Base-by-base conservation (phyloP, 2,329 filamentous ascomycete species). In the Aspergillus ochraceus region DNA sequence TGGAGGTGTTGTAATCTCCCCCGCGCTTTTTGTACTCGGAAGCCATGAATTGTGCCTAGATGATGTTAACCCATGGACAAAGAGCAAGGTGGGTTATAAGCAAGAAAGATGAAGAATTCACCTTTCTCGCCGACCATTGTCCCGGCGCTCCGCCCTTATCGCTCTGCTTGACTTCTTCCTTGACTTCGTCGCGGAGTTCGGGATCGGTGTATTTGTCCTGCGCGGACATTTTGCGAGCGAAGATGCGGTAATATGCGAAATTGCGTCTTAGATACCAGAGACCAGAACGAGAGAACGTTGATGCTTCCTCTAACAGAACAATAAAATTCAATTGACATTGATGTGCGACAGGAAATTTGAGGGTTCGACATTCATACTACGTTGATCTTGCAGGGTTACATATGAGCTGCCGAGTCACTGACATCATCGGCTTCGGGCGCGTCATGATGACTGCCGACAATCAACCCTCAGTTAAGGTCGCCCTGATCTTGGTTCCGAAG, bases 91-190 rank as follows among this genome's bases (percentile, higher is more conserved):
- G 26, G 8, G 26, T 29, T 29, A 0, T 29, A 29, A 10, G 8
- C 26, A 29, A 29, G 26, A 51, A 39, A 42, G 36, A 10, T 4
- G 4, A 36, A 4, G 3, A 8, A 24, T 30, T 29, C 63, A 78
- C 79, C 71, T 81, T 82, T 29, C 79, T 71, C 3, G 80, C 80
- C 50, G 78, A 79, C 80, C 80, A 81, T 73, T 82, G 78, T 2
- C 80, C 79, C 14, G 80, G 79, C 36, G 75, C 76, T 10, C 79
- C 79, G 42, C 79, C 80, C 61, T 82, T 82, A 61, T 80, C 79
- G 49, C 74, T 63, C 4, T 75, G 63, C 50, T 81, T 73, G 50
- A 82, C 74, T 61, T 81, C 79, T 56, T 81, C 71, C 66, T 82
- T 81, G 60, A 81, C 71, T 61, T 81, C 64, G 49, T 81, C 76